Conservation (phyloP, 345 rosid genomes). For the Boechera stricta region DNA sequence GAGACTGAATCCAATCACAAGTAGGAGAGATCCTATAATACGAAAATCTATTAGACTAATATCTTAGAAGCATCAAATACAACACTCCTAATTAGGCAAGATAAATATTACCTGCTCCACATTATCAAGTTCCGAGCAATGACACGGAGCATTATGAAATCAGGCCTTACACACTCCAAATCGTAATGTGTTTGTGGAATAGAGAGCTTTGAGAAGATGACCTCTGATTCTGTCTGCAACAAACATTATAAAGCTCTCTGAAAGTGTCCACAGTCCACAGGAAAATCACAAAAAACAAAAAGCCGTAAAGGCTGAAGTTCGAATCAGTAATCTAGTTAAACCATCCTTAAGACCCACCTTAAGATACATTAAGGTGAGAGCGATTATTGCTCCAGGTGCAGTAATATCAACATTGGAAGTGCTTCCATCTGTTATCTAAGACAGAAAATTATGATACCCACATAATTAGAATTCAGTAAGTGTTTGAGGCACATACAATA, state of each 20-base stretch:
- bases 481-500: slow-evolving; percentile 15
- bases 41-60: slow-evolving; percentile 35
- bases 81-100: slow-evolving; percentile 26
- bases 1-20: slow-evolving; percentile 83
- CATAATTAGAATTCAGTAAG: slow-evolving; percentile 22
- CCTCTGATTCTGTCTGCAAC: slow-evolving; percentile 85
- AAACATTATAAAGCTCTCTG: slow-evolving; percentile 38
- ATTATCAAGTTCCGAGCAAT: slow-evolving; percentile 92
- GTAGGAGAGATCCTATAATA: slow-evolving; percentile 77
- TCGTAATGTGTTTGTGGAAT: slow-evolving; percentile 86
- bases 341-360: slow-evolving; percentile 60
- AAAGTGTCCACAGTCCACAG: slow-evolving; percentile 27
- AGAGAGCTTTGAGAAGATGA: slow-evolving; percentile 72
- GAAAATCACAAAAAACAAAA: slow-evolving; percentile 9
- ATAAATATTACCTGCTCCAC: slow-evolving; percentile 81
- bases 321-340: slow-evolving; percentile 22
- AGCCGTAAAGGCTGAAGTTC: slow-evolving; percentile 24
- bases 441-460: slow-evolving; percentile 26
- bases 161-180: slow-evolving; percentile 90
- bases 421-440: slow-evolving; percentile 82
- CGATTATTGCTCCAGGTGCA: slow-evolving; percentile 94
- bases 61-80: slow-evolving; percentile 33
- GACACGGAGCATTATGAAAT: slow-evolving; percentile 97
- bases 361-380: slow-evolving; percentile 88
- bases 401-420: slow-evolving; percentile 88